phyloP scores from a whole-genome alignment of 139 green algal species.

The Yamagishiella unicocca region DNA sequence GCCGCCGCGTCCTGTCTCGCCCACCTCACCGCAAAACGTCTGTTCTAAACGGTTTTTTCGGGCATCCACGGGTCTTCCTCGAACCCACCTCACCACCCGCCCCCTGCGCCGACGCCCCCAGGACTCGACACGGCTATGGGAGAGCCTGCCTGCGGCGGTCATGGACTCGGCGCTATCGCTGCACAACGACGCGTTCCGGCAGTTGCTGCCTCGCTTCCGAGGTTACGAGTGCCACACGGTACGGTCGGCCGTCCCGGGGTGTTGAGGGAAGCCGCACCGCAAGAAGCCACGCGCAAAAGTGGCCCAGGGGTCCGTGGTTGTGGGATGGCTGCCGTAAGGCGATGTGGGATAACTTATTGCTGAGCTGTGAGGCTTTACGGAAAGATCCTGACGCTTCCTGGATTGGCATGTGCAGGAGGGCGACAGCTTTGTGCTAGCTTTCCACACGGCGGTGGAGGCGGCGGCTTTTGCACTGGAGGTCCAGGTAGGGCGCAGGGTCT shows the following conservation, averaged over 20 bases:
- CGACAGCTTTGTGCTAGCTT: slow-evolving; percentile 30
- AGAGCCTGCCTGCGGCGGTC: slow-evolving; percentile 22
- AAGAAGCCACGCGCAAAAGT: too few relatives aligned
- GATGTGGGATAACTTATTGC: too few relatives aligned
- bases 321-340: too few relatives aligned
- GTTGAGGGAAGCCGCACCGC: too few relatives aligned
- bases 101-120: neutral
- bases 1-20: too few relatives aligned
- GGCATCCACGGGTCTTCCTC: too few relatives aligned
- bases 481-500: slow-evolving; percentile 18
- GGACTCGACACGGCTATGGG: slow-evolving; percentile 35
- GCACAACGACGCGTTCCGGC: slow-evolving; percentile 41
- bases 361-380: neutral
- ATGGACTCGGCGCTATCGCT: slow-evolving; percentile 43
- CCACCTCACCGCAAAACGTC: too few relatives aligned
- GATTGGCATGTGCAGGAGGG: slow-evolving; percentile 44
- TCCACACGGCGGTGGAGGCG: slow-evolving; percentile 35
- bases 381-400: too few relatives aligned
- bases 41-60: too few relatives aligned
- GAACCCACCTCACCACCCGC: too few relatives aligned
- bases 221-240: slow-evolving; percentile 41
- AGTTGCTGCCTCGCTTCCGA: slow-evolving; percentile 22
- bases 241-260: too few relatives aligned
- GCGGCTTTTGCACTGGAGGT: slow-evolving; percentile 40
- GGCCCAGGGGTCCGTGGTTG: too few relatives aligned